phyloP scores from a whole-genome alignment of 169 alveolate genomes.

The Perkinsus olseni region DNA sequence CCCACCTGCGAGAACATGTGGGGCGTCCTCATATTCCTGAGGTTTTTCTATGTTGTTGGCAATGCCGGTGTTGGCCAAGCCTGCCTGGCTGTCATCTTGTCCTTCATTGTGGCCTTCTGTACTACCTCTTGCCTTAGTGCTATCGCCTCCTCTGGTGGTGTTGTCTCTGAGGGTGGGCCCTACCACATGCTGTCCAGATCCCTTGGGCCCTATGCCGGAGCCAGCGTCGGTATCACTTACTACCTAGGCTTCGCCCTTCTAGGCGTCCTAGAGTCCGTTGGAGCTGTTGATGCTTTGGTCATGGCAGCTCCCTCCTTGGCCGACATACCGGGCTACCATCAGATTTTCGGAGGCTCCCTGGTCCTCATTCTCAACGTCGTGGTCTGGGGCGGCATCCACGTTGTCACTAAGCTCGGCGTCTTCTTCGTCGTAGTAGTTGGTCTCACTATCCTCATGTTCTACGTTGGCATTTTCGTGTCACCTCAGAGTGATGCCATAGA shows the following conservation, averaged over 20 bases:
- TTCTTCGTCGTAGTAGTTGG: slow-evolving; percentile 28
- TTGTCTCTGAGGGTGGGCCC: slow-evolving; percentile 37
- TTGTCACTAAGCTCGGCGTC: slow-evolving; percentile 26
- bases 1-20: slow-evolving; percentile 43
- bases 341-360: background rate
- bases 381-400: slow-evolving; percentile 29
- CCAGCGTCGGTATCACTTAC: slow-evolving; percentile 30
- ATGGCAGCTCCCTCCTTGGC: background rate
- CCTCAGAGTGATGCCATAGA: background rate
- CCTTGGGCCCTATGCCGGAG: slow-evolving; percentile 28
- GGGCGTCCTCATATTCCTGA: slow-evolving; percentile 35
- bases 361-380: slow-evolving; percentile 3
- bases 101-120: slow-evolving; percentile 34
- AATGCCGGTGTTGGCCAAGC: slow-evolving; percentile 19
- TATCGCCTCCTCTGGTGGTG: slow-evolving; percentile 33
- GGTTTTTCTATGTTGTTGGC: slow-evolving; percentile 38
- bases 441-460: slow-evolving; percentile 24
- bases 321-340: background rate
- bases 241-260: slow-evolving; percentile 29
- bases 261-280: slow-evolving; percentile 28
- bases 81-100: slow-evolving; percentile 22
- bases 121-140: slow-evolving; percentile 30
- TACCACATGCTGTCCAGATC: slow-evolving; percentile 35
- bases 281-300: slow-evolving; percentile 19
- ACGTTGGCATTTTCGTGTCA: slow-evolving; percentile 25